Conservation (phyloP, 2,329 filamentous ascomycete species). For the Pestalotiopsis sp. region DNA sequence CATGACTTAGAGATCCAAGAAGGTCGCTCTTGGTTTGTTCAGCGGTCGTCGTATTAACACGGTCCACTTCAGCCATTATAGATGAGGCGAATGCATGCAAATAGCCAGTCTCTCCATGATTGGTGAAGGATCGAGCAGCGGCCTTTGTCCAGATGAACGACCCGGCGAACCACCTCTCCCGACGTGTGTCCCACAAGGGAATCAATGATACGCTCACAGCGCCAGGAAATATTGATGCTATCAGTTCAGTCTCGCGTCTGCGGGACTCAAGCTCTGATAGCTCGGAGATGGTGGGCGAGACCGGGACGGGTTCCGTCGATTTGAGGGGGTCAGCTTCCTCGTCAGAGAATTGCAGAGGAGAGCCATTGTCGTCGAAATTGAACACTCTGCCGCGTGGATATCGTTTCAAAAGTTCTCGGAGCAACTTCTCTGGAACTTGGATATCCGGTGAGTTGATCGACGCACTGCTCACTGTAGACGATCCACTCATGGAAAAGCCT, state of each 20-base stretch:
- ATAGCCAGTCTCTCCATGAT: slow-evolving; percentile 51
- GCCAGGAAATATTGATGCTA: slow-evolving; percentile 40
- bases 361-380: slow-evolving; percentile 43
- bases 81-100: slow-evolving; percentile 53
- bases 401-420: slow-evolving; percentile 42
- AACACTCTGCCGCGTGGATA: slow-evolving; percentile 51
- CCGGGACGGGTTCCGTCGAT: slow-evolving; percentile 6
- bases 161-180: slow-evolving; percentile 51
- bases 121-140: slow-evolving; percentile 43
- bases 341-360: slow-evolving; percentile 31
- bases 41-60: slow-evolving; percentile 37
- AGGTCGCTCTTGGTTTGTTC: slow-evolving; percentile 58
- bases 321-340: slow-evolving; percentile 12
- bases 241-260: slow-evolving; percentile 28
- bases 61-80: slow-evolving; percentile 59
- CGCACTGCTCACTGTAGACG: slow-evolving; percentile 35
- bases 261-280: slow-evolving; percentile 6
- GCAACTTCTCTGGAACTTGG: slow-evolving; percentile 39
- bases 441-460: slow-evolving; percentile 14
- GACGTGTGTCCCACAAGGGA: slow-evolving; percentile 49
- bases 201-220: slow-evolving; percentile 49
- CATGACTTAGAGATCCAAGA: slow-evolving; percentile 62
- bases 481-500: slow-evolving; percentile 38
- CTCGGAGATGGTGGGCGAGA: background rate
- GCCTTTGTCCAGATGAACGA: slow-evolving; percentile 51